phyloP scores from a whole-genome alignment of 805 yeast species.

The Peterozyma toletana region DNA sequence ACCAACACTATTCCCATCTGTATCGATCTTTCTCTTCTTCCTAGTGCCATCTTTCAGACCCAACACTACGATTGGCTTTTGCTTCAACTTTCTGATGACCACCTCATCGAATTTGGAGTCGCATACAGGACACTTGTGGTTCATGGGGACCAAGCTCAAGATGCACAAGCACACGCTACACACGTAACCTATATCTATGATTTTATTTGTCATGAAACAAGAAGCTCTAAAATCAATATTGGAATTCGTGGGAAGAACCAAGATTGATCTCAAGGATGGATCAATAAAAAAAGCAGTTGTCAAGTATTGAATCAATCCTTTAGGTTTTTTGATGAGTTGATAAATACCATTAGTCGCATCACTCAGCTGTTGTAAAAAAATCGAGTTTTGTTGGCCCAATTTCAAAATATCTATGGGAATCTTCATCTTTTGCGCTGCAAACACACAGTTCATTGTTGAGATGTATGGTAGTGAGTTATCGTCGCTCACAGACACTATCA shows the following conservation, averaged over 20 bases:
- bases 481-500: conserved; percentile 60
- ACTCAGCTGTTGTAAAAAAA: conserved; percentile 90
- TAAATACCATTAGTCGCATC: conserved; percentile 94
- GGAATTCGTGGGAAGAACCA: conserved; percentile 75
- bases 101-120: conserved; percentile 65
- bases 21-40: conserved; percentile 24
- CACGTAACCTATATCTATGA: conserved; percentile 89
- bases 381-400: conserved; percentile 43
- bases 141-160: conserved; percentile 60
- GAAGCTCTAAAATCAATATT: conserved; percentile 92
- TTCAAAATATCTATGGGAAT: conserved; percentile 89
- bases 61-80: conserved; percentile 48
- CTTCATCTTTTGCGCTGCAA: conserved; percentile 90
- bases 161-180: conserved; percentile 92
- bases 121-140: conserved; percentile 79
- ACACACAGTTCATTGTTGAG: conserved; percentile 90
- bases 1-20: background rate
- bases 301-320: conserved; percentile 78
- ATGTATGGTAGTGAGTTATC: conserved; percentile 79
- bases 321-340: conserved; percentile 56
- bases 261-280: conserved; percentile 69
- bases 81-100: conserved; percentile 48
- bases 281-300: conserved; percentile 80
- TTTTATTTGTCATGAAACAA: conserved; percentile 83
- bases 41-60: conserved; percentile 22